These are phyloP conservation scores for Chloris gayana DNA, from an alignment of 176 grass and related monocot species.

Conservation along the genomic window DNA sequence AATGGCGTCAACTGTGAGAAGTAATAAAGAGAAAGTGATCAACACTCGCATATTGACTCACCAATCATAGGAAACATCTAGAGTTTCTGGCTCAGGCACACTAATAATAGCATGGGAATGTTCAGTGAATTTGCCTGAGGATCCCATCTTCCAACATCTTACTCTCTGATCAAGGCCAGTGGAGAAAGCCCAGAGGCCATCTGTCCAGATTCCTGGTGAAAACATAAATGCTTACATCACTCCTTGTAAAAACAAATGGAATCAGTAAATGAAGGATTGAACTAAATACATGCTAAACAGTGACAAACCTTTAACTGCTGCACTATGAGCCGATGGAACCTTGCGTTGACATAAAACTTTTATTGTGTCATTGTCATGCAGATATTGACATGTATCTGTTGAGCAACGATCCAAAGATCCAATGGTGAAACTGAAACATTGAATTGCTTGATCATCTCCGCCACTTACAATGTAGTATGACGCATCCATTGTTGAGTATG, in stretches of 20 bases:
- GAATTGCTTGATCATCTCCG: constrained; percentile 85
- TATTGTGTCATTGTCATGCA: constrained; percentile 27
- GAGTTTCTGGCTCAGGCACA: constrained; percentile 90
- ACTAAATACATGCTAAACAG: background rate
- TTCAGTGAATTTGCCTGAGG: constrained; percentile 45
- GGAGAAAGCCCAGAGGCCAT: constrained; percentile 81
- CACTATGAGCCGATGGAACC: constrained; percentile 68
- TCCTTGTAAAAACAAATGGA: background rate
- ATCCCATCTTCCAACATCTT: constrained; percentile 68
- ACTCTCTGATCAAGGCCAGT: constrained; percentile 92
- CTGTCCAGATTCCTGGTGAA: constrained; percentile 73
- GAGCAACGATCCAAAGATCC: constrained; percentile 26
- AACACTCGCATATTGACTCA: constrained; percentile 3
- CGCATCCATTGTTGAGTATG: constrained; percentile 28
- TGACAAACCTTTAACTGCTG: constrained; percentile 89
- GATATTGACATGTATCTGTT: background rate
- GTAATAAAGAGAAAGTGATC: background rate
- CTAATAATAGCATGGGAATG: constrained; percentile 67
- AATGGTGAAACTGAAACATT: constrained; percentile 59
- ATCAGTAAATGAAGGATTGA: background rate
- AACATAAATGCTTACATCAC: background rate
- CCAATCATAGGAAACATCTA: constrained; percentile 65
- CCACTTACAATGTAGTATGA: constrained; percentile 73
- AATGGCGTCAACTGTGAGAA: background rate
- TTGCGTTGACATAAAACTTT: constrained; percentile 49